A percentile compares a stretch with the other conserved stretches of the same genome.
Conservation (phyloP, 1,284 basidiomycete genomes). For the Sanghuangporus sanghuang region DNA sequence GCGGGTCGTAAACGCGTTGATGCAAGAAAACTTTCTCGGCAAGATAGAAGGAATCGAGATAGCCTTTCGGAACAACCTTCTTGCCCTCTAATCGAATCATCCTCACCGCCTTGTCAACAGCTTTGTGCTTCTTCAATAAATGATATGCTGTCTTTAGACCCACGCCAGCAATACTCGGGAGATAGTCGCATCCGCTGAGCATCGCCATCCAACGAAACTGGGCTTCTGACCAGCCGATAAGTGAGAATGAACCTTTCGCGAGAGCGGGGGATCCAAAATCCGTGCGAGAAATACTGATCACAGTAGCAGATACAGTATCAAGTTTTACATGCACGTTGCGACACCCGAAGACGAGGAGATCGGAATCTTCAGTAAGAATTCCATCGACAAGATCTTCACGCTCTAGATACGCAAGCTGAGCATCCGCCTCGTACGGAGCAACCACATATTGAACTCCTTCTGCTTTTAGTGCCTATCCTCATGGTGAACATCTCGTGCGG, state of each 20-base stretch:
- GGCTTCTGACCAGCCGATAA: conserved; percentile 83
- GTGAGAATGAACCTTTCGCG: conserved; percentile 60
- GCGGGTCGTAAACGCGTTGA: conserved; percentile 90
- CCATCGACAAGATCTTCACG: conserved; percentile 80
- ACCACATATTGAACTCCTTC: conserved; percentile 85
- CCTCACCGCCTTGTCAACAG: conserved; percentile 83
- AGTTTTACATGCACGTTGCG: conserved; percentile 84
- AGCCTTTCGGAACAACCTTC: conserved; percentile 73
- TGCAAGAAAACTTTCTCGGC: conserved; percentile 94
- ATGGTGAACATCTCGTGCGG: background rate
- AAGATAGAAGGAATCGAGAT: conserved; percentile 64
- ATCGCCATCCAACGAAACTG: conserved; percentile 97
- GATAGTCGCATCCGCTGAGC: conserved; percentile 95
- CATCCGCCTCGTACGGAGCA: conserved; percentile 98
- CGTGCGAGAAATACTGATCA: conserved; percentile 74
- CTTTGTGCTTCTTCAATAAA: conserved; percentile 80
- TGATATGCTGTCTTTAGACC: conserved; percentile 94
- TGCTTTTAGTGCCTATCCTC: conserved; percentile 68
- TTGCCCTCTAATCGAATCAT: conserved; percentile 82
- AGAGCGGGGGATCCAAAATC: conserved; percentile 67
- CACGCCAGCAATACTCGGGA: conserved; percentile 89
- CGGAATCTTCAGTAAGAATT: conserved; percentile 97
- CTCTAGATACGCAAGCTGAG: conserved; percentile 93
- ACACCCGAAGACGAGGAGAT: conserved; percentile 96
- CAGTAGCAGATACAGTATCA: conserved; percentile 67